These are phyloP conservation scores for Teratosphaeria pseudoeucalypti DNA, from an alignment of 2,329 filamentous ascomycete species.

Conservation along the genomic window DNA sequence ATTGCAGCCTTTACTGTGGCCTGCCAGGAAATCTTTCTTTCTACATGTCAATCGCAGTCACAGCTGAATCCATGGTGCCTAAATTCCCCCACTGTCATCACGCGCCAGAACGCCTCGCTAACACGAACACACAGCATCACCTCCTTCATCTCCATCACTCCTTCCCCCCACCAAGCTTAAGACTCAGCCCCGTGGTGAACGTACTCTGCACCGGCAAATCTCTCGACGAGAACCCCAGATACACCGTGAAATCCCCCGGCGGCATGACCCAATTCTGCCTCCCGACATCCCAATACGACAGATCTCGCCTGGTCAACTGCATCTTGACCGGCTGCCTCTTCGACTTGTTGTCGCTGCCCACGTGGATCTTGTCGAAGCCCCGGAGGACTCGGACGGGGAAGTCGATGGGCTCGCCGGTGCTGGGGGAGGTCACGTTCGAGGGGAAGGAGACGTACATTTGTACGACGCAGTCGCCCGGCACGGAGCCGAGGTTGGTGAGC, in stretches of 20 bases:
- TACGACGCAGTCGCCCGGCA: constrained; percentile 43
- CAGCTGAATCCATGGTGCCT: neutral
- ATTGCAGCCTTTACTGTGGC: neutral
- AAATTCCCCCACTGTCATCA: neutral
- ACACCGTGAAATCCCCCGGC: constrained; percentile 20
- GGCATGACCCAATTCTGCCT: constrained; percentile 28
- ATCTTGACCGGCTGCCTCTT: constrained; percentile 16
- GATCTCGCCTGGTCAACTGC: constrained; percentile 24
- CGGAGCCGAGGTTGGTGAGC: constrained; percentile 53
- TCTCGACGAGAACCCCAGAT: constrained; percentile 21
- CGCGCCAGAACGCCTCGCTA: neutral
- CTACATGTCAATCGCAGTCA: neutral
- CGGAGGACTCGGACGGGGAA: constrained; percentile 40
- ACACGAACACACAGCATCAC: neutral
- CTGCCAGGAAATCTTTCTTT: neutral
- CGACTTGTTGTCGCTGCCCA: constrained; percentile 3
- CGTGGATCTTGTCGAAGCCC: constrained; percentile 33
- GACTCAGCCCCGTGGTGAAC: neutral
- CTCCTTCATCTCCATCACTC: neutral
- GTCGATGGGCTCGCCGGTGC: constrained; percentile 17
- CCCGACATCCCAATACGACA: constrained; percentile 27
- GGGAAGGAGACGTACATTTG: constrained; percentile 47
- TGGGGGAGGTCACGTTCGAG: constrained; percentile 12
- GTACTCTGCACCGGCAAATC: constrained; percentile 27
- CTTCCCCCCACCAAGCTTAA: neutral